Evolutionary conservation across 2,329 filamentous ascomycete genomes (phyloP).

Genomic region (Cucurbitaria berberidis): DNA sequence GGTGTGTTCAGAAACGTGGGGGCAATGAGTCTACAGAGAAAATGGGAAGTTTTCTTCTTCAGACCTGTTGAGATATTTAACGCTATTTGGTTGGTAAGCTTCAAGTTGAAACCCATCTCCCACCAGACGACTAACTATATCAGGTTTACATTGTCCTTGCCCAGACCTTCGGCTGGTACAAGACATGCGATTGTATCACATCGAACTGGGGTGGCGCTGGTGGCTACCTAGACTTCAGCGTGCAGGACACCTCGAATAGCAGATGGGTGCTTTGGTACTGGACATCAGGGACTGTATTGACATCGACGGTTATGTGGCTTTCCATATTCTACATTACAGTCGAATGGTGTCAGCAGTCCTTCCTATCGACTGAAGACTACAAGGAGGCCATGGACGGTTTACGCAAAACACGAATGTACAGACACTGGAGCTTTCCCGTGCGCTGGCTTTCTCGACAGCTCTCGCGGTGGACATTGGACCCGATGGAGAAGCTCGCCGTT

Average conservation of each 20-base stretch:
- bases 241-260: constrained; percentile 40
- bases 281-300: constrained; percentile 40
- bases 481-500: constrained; percentile 17
- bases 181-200: constrained; percentile 52
- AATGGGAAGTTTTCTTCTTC: constrained; percentile 36
- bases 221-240: constrained; percentile 52
- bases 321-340: constrained; percentile 48
- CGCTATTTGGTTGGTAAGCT: constrained; percentile 44
- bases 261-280: constrained; percentile 39
- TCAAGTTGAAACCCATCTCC: neutral
- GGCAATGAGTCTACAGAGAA: constrained; percentile 23
- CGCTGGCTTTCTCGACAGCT: constrained; percentile 16
- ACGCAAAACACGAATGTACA: constrained; percentile 30
- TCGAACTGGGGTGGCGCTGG: constrained; percentile 46
- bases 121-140: constrained; percentile 15
- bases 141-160: constrained; percentile 36
- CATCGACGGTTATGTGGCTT: constrained; percentile 36
- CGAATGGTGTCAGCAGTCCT: constrained; percentile 50
- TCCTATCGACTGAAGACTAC: constrained; percentile 45
- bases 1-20: constrained; percentile 3
- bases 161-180: constrained; percentile 52
- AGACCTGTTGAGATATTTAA: constrained; percentile 47
- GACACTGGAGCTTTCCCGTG: constrained; percentile 21
- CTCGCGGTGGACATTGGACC: constrained; percentile 16
- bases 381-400: constrained; percentile 34